Evolutionary conservation across 495 filamentous ascomycete species (phyloP).

Genomic region (Penicillium atrosanguineum): DNA sequence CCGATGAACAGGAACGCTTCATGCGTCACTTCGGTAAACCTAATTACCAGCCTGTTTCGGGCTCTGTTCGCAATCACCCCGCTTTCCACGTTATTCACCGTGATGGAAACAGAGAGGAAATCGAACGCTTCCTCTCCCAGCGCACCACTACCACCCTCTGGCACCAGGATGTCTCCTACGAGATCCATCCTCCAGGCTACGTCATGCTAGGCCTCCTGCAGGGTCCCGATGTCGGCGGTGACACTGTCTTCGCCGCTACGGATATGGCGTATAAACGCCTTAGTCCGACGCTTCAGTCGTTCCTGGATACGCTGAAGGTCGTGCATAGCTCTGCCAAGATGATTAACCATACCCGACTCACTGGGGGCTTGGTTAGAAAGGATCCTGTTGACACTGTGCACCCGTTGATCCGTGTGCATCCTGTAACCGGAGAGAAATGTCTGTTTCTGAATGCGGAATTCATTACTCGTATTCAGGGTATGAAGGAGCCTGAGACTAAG

Average conservation of each 20-base stretch:
- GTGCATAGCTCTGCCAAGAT: conserved; percentile 74
- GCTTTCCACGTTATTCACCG: conserved; percentile 62
- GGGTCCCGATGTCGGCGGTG: conserved; percentile 63
- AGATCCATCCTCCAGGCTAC: conserved; percentile 57
- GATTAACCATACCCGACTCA: conserved; percentile 61
- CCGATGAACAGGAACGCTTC: conserved; percentile 59
- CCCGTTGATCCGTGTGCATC: conserved; percentile 71
- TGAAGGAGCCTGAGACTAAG: conserved; percentile 60
- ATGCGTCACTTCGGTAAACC: conserved; percentile 59
- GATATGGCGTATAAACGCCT: conserved; percentile 74
- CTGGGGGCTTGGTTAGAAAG: conserved; percentile 65
- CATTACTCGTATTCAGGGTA: conserved; percentile 70
- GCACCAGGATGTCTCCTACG: conserved; percentile 62
- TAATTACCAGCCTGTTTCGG: conserved; percentile 58
- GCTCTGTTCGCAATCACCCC: conserved; percentile 50
- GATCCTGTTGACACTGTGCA: conserved; percentile 68
- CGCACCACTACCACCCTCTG: conserved; percentile 55
- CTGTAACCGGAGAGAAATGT: conserved; percentile 75
- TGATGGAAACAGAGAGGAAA: conserved; percentile 55
- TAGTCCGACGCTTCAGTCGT: conserved; percentile 64
- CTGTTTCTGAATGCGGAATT: conserved; percentile 81
- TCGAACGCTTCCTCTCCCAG: conserved; percentile 52
- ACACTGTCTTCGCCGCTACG: conserved; percentile 75
- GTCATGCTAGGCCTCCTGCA: conserved; percentile 57
- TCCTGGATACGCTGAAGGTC: conserved; percentile 69